Evolutionary conservation across 768 basidiomycete genomes (phyloP).

Genomic region (Kwoniella sp.): DNA sequence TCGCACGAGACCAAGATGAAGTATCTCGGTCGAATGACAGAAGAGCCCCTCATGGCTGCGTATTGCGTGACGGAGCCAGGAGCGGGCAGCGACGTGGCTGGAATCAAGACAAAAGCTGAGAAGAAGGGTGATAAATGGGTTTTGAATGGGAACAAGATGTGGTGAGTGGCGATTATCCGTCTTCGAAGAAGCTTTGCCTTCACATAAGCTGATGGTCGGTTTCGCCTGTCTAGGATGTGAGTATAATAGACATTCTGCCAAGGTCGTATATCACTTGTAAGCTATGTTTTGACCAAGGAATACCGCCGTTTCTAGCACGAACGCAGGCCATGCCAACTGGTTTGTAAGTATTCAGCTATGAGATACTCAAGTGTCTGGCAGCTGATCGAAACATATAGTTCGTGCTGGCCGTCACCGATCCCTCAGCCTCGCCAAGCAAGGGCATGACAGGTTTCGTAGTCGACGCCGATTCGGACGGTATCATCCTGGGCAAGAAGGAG

Average conservation of each 20-base stretch:
- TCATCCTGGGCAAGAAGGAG: slow-evolving; percentile 53
- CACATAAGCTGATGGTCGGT: too few relatives aligned
- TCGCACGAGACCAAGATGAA: slow-evolving; percentile 56
- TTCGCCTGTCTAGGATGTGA: slow-evolving; percentile 45
- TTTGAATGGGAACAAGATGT: slow-evolving; percentile 59
- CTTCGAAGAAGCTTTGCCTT: too few relatives aligned
- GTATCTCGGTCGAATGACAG: slow-evolving; percentile 57
- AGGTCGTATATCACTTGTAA: too few relatives aligned
- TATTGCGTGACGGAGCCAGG: slow-evolving; percentile 57
- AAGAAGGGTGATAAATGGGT: slow-evolving; percentile 55
- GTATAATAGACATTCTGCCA: too few relatives aligned
- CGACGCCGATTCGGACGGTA: slow-evolving; percentile 51
- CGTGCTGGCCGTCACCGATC: slow-evolving; percentile 57
- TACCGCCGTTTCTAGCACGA: slow-evolving; percentile 49
- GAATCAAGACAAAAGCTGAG: slow-evolving; percentile 55
- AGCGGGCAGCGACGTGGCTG: slow-evolving; percentile 58
- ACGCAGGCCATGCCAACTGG: slow-evolving; percentile 57
- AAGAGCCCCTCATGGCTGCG: slow-evolving; percentile 57
- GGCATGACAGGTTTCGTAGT: slow-evolving; percentile 57
- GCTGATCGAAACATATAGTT: slow-evolving; percentile 36
- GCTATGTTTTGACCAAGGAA: too few relatives aligned
- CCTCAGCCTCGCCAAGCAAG: slow-evolving; percentile 47
- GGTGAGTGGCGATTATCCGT: slow-evolving; percentile 29
- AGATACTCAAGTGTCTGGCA: not conserved
- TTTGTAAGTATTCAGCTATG: slow-evolving; percentile 35